phyloP scores from a whole-genome alignment of 2,329 filamentous ascomycete genomes.

The Hypoxylon rubiginosum region DNA sequence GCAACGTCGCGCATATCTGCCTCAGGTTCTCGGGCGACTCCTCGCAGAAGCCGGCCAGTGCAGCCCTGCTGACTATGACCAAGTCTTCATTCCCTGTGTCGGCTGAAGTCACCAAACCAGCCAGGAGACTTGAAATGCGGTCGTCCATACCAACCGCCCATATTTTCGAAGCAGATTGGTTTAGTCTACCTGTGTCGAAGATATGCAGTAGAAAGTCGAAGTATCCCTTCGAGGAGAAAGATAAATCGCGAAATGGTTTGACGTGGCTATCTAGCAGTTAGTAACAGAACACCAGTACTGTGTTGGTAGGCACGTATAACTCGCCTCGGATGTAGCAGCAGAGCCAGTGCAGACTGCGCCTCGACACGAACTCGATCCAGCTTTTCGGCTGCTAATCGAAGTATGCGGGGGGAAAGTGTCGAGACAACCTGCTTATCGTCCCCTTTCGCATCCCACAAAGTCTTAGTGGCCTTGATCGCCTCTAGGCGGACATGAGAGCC shows the following conservation, averaged over 20 bases:
- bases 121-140: conserved; percentile 69
- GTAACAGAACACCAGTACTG: conserved; percentile 10
- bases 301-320: conserved; percentile 43
- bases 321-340: conserved; percentile 63
- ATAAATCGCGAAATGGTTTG: conserved; percentile 55
- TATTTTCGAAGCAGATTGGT: conserved; percentile 54
- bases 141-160: conserved; percentile 49
- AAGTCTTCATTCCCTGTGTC: conserved; percentile 84
- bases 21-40: conserved; percentile 56
- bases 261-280: conserved; percentile 53
- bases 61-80: conserved; percentile 75
- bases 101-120: conserved; percentile 79
- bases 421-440: conserved; percentile 48
- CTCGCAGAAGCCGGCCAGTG: conserved; percentile 69
- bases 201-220: conserved; percentile 68
- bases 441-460: conserved; percentile 62
- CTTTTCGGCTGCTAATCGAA: conserved; percentile 87
- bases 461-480: conserved; percentile 81
- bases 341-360: conserved; percentile 68
- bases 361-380: conserved; percentile 85
- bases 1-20: conserved; percentile 64
- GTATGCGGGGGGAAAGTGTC: conserved; percentile 62
- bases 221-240: conserved; percentile 71
- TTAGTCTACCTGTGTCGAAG: conserved; percentile 54
- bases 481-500: conserved; percentile 88